These are phyloP conservation scores for Pythium folliculosum DNA, from an alignment of 352 stramenopile species.

Conservation along the genomic window DNA sequence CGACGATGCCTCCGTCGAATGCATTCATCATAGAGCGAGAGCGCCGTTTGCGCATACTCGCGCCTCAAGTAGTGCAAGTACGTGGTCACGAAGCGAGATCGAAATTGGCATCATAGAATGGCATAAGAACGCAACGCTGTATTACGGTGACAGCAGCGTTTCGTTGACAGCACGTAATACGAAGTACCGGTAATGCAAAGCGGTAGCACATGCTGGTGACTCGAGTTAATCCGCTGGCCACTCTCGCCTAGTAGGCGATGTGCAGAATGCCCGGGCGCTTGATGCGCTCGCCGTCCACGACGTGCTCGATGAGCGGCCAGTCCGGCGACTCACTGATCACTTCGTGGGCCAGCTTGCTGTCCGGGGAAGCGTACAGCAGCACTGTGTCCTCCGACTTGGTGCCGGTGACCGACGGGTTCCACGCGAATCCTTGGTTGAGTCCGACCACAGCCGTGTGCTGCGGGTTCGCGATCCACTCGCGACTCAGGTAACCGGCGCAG, in stretches of 20 bases:
- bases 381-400: slow-evolving; percentile 80
- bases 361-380: slow-evolving; percentile 35
- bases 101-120: too few species aligned
- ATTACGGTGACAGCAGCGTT: too few species aligned
- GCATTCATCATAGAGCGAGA: too few species aligned
- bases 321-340: slow-evolving; percentile 52
- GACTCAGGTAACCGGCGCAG: slow-evolving; percentile 65
- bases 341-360: slow-evolving; percentile 41
- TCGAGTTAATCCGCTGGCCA: background rate
- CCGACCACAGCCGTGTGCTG: slow-evolving; percentile 34
- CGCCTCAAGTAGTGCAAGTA: too few species aligned
- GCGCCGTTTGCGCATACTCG: too few species aligned
- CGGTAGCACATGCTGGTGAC: background rate
- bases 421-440: slow-evolving; percentile 61
- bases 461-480: slow-evolving; percentile 72
- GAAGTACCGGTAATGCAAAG: too few species aligned
- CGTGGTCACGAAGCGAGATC: too few species aligned
- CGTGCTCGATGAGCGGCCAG: slow-evolving; percentile 61
- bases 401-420: slow-evolving; percentile 71
- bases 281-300: slow-evolving; percentile 46
- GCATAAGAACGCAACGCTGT: too few species aligned
- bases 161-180: too few species aligned
- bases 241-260: slow-evolving; percentile 35
- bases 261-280: slow-evolving; percentile 62
- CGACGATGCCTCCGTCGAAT: too few species aligned